Percentiles rank a stretch among this genome's conserved stretches.
These are phyloP conservation scores for Leucoagaricus sp. DNA, from an alignment of 1,284 basidiomycete genomes.

Conservation along the genomic window DNA sequence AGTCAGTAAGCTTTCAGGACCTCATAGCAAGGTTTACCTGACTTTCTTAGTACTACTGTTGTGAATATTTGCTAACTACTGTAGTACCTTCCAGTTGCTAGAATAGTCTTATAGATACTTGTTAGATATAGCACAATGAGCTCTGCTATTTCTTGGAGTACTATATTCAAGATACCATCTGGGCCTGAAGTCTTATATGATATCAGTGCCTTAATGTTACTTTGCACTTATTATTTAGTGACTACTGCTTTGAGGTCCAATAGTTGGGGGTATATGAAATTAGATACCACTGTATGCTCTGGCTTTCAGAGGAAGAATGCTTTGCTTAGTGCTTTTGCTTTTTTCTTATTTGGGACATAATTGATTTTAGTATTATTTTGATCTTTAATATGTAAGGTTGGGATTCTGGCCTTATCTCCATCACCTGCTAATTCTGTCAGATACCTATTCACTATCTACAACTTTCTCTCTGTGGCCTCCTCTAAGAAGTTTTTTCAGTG, in stretches of 20 bases:
- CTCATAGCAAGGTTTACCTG: slow-evolving; percentile 29
- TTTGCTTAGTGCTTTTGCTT: slow-evolving; percentile 17
- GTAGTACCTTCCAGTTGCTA: slow-evolving; percentile 22
- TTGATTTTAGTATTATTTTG: not conserved
- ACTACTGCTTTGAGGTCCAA: no score
- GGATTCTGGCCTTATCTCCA: slow-evolving; percentile 27
- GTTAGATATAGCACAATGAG: slow-evolving; percentile 23
- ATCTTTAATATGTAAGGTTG: slow-evolving; percentile 21
- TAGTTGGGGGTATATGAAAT: no score
- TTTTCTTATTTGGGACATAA: slow-evolving; percentile 19
- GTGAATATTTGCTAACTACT: slow-evolving; percentile 1
- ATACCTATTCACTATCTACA: slow-evolving; percentile 31
- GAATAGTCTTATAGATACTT: slow-evolving; percentile 26
- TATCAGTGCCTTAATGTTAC: slow-evolving; percentile 20
- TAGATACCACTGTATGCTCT: not conserved
- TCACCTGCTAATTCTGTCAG: slow-evolving; percentile 25
- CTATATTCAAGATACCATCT: slow-evolving; percentile 33
- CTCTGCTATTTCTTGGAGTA: slow-evolving; percentile 24
- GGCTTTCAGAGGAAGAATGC: slow-evolving; percentile 22
- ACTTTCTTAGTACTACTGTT: slow-evolving; percentile 26
- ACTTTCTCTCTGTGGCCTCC: slow-evolving; percentile 17
- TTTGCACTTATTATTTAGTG: not conserved
- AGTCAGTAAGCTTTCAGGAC: slow-evolving; percentile 30
- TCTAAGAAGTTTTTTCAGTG: slow-evolving; percentile 34
- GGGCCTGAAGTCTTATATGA: slow-evolving; percentile 33